Evolutionary conservation across 352 stramenopile genomes (phyloP), one percentile per base, ranked within the genome.

Genomic region (Globisporangium irregulare): DNA sequence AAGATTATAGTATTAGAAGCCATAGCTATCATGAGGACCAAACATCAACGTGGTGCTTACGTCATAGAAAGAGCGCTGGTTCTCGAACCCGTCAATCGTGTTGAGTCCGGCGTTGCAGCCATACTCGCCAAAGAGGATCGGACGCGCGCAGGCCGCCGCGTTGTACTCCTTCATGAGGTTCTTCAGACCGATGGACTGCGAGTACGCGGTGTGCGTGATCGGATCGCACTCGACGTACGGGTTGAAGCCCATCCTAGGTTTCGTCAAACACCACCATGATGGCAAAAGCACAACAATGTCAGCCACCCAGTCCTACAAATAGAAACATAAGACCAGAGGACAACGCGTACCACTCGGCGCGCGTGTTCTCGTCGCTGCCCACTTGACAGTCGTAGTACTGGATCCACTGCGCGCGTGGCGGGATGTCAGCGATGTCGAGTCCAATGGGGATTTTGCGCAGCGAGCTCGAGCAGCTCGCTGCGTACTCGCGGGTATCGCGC

Each of bases 81-180:
- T 78, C 69, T 84, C 77, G 67, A 78, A 86, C 20, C 68, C 77
- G 41, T 80, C 73, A 62, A 87, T 61, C 27, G 79, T 87, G 73
- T 87, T 87, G 38, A 70, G 65, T 43, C 78, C 77, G 2, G 76
- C 38, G 67, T 84, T 83, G 73, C 79, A 87, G 27, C 79, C 79
- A 62, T 81, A 87, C 65, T 87, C 79, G 53, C 79, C 79, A 63
- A 87, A 85, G 67, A 87, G 82, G 70, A 87, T 68, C 56, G 77
- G 79, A 1, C 74, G 75, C 32, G 77, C 59, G 70, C 81, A 85
- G 29, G 64, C 36, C 12, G 74, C 64, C 48, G 73, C 64, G 18
- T 74, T 69, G 74, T 86, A 87, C 62, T 77, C 75, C 38, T 66
- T 71, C 76, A 87, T 82, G 63, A 87, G 76, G 50, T 67, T 74